These are phyloP conservation scores for Claviceps sp. DNA, from an alignment of 2,329 filamentous ascomycete genomes.

Conservation along the genomic window DNA sequence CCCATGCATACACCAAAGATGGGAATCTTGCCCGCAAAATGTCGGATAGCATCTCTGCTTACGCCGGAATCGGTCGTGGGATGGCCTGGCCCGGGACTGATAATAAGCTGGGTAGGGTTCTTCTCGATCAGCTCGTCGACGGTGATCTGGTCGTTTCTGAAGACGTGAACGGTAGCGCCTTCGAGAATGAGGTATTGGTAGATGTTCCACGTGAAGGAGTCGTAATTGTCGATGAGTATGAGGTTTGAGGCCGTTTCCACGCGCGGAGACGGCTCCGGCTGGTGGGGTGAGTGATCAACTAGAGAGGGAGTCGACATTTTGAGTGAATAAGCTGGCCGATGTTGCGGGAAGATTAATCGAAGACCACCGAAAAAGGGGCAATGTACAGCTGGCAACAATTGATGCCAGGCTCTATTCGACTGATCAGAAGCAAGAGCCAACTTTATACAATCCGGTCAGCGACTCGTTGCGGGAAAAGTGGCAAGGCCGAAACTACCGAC, in stretches of 20 bases:
- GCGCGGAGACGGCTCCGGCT: constrained; percentile 60
- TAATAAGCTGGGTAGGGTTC: constrained; percentile 83
- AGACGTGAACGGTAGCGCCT: constrained; percentile 79
- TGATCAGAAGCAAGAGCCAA: neutral
- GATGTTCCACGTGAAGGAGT: constrained; percentile 98
- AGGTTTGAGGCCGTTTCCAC: constrained; percentile 77
- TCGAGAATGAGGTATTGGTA: constrained; percentile 98
- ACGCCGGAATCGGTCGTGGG: constrained; percentile 83
- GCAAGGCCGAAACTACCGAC: neutral
- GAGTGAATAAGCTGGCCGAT: neutral
- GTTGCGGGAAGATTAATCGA: neutral
- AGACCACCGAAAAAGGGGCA: neutral
- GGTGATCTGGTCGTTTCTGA: constrained; percentile 82
- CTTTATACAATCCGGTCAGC: neutral
- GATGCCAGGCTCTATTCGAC: neutral
- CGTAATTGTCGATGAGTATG: constrained; percentile 96
- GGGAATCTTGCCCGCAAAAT: constrained; percentile 90
- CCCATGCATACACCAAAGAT: constrained; percentile 98
- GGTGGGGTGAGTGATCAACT: constrained; percentile 74
- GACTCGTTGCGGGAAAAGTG: neutral
- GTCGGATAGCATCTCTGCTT: constrained; percentile 77
- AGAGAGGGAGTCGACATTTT: constrained; percentile 37
- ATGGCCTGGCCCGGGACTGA: constrained; percentile 92
- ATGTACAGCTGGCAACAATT: neutral
- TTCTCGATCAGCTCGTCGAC: constrained; percentile 70